Conservation (phyloP, 306 rosid species). For the Fragaria vesca region DNA sequence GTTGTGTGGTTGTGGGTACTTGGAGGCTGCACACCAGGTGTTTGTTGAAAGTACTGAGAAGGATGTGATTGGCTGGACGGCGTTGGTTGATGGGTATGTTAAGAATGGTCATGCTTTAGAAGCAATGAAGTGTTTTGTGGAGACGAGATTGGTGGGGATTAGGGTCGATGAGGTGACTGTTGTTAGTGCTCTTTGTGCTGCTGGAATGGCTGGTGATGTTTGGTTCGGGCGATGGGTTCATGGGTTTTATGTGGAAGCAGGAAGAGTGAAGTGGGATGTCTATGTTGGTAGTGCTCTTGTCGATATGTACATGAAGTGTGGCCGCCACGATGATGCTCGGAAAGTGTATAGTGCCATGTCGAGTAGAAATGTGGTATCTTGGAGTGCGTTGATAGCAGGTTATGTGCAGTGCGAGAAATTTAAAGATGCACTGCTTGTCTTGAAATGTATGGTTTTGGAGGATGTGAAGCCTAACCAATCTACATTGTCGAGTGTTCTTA, state of each 20-base stretch:
- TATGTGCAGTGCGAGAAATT: slow-evolving; percentile 57
- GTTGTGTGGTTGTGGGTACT: slow-evolving; percentile 48
- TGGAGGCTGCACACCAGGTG: slow-evolving; percentile 40
- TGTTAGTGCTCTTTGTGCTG: slow-evolving; percentile 17
- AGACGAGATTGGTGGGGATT: slow-evolving; percentile 3
- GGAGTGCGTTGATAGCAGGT: slow-evolving; percentile 75
- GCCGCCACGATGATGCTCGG: slow-evolving; percentile 37
- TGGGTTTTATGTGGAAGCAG: slow-evolving; percentile 18
- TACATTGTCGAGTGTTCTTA: slow-evolving; percentile 60
- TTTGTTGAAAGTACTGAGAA: slow-evolving; percentile 38
- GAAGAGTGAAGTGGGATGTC: slow-evolving; percentile 12
- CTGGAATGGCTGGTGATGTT: slow-evolving; percentile 10
- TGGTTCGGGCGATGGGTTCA: slow-evolving; percentile 13
- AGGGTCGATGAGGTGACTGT: slow-evolving; percentile 14
- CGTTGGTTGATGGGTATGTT: slow-evolving; percentile 59
- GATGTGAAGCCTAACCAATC: slow-evolving; percentile 59
- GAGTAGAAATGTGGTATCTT: slow-evolving; percentile 53
- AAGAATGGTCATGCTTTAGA: slow-evolving; percentile 29
- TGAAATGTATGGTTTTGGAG: slow-evolving; percentile 56
- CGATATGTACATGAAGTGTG: slow-evolving; percentile 40
- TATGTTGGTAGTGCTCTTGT: slow-evolving; percentile 14
- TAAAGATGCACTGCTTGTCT: slow-evolving; percentile 47
- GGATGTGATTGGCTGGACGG: slow-evolving; percentile 68
- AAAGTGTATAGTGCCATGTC: slow-evolving; percentile 44
- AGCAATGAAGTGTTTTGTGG: slow-evolving; percentile 15